phyloP scores from a whole-genome alignment of 2,329 filamentous ascomycete genomes.

The Cordyceps tenuipes region DNA sequence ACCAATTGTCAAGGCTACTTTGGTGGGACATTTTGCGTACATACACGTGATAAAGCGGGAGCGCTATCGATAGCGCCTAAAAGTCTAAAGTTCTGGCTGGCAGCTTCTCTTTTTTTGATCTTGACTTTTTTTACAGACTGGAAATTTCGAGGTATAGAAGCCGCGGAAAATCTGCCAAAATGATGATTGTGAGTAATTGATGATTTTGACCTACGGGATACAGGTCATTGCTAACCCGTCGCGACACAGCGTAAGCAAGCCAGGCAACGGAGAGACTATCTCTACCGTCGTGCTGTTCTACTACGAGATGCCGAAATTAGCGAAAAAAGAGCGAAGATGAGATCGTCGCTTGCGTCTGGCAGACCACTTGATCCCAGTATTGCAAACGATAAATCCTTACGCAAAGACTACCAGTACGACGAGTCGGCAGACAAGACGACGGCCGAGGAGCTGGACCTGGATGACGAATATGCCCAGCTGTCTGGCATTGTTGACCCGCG shows the following conservation, averaged over 20 bases:
- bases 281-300: slow-evolving; percentile 81
- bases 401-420: slow-evolving; percentile 89
- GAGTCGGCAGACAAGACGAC: slow-evolving; percentile 65
- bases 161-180: slow-evolving; percentile 8
- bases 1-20: slow-evolving; percentile 20
- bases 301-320: slow-evolving; percentile 87
- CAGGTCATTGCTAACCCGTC: slow-evolving; percentile 15
- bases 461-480: slow-evolving; percentile 84
- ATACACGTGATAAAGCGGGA: slow-evolving; percentile 33
- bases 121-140: background rate
- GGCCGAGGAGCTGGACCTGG: slow-evolving; percentile 64
- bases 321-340: slow-evolving; percentile 81
- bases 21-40: slow-evolving; percentile 33
- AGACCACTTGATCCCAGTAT: slow-evolving; percentile 76
- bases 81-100: slow-evolving; percentile 16
- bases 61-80: slow-evolving; percentile 22
- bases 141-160: slow-evolving; percentile 1
- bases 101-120: slow-evolving; percentile 21
- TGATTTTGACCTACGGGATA: background rate
- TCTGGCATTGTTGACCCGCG: slow-evolving; percentile 88
- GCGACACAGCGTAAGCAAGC: slow-evolving; percentile 31
- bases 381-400: slow-evolving; percentile 75
- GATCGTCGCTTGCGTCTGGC: slow-evolving; percentile 78
- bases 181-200: slow-evolving; percentile 26
- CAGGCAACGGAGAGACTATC: slow-evolving; percentile 44